Evolutionary conservation across 768 basidiomycete species (phyloP).

Genomic region (Gymnopilus dilepis): DNA sequence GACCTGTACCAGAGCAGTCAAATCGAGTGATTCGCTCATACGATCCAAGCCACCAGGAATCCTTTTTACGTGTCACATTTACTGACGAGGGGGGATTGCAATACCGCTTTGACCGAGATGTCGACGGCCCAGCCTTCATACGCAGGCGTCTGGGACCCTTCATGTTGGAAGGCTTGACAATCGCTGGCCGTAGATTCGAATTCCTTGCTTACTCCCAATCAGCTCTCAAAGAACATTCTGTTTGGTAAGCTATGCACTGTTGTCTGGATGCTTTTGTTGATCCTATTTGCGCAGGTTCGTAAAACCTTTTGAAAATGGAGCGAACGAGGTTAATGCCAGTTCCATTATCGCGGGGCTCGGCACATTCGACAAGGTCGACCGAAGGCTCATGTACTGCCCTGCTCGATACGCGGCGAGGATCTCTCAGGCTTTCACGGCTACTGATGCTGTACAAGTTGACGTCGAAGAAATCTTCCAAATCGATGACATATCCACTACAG

Average conservation of each 20-base stretch:
- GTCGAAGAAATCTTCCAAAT: conserved; percentile 53
- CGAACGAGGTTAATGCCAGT: conserved; percentile 41
- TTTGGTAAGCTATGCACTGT: conserved; percentile 44
- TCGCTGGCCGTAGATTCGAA: conserved; percentile 59
- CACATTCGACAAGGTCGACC: conserved; percentile 56
- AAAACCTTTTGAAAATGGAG: conserved; percentile 49
- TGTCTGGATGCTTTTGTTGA: not conserved
- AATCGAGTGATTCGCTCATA: conserved; percentile 67
- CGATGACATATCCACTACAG: conserved; percentile 39
- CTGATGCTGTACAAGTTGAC: conserved; percentile 57
- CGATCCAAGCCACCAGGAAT: conserved; percentile 45
- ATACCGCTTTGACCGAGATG: conserved; percentile 59
- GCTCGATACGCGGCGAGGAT: conserved; percentile 75
- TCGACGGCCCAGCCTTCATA: conserved; percentile 58
- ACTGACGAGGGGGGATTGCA: conserved; percentile 61
- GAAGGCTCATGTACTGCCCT: conserved; percentile 57
- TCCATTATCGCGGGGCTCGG: conserved; percentile 62
- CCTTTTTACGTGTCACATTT: conserved; percentile 69
- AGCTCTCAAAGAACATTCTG: conserved; percentile 69
- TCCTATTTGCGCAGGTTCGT: conserved; percentile 58
- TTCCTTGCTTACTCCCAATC: conserved; percentile 80
- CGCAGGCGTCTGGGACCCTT: conserved; percentile 49
- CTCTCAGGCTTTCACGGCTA: conserved; percentile 77
- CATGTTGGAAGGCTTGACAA: conserved; percentile 50
- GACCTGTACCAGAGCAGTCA: conserved; percentile 62